Percentiles rank a stretch among this genome's conserved stretches.
These are phyloP conservation scores for Leccinum variicolor DNA, from an alignment of 768 basidiomycete species.

Conservation along the genomic window DNA sequence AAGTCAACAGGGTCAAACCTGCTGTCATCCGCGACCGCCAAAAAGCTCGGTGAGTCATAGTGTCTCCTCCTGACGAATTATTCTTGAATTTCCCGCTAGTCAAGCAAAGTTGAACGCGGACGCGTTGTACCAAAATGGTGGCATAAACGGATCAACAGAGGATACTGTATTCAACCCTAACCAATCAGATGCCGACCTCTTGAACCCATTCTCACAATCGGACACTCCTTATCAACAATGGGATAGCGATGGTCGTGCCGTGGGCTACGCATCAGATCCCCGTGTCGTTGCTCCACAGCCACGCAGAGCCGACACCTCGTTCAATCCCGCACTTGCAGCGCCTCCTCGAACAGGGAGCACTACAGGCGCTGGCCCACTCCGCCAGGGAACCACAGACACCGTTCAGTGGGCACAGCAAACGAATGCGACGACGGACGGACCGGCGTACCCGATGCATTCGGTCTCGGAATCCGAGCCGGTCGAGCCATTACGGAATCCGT, in stretches of 20 bases:
- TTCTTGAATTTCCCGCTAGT: slow-evolving; percentile 30
- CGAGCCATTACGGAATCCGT: slow-evolving; percentile 24
- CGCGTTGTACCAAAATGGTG: slow-evolving; percentile 28
- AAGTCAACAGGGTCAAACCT: slow-evolving; percentile 69
- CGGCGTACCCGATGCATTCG: slow-evolving; percentile 21
- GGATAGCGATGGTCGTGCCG: slow-evolving; percentile 47
- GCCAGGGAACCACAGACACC: slow-evolving; percentile 30
- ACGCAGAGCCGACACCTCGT: slow-evolving; percentile 20
- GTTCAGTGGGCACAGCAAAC: slow-evolving; percentile 30
- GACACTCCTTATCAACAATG: slow-evolving; percentile 45
- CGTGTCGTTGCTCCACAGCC: slow-evolving; percentile 53
- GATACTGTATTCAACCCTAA: slow-evolving; percentile 36
- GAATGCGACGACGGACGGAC: slow-evolving; percentile 24
- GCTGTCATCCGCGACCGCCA: slow-evolving; percentile 65
- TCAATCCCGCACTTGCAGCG: slow-evolving; percentile 12
- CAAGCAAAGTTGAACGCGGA: slow-evolving; percentile 49
- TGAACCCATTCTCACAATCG: slow-evolving; percentile 21
- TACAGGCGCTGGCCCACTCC: slow-evolving; percentile 6
- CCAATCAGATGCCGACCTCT: slow-evolving; percentile 42
- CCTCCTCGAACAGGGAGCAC: slow-evolving; percentile 14
- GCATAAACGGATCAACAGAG: slow-evolving; percentile 28
- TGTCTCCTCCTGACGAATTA: neutral
- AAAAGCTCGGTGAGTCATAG: slow-evolving; percentile 56
- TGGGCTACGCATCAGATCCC: slow-evolving; percentile 45
- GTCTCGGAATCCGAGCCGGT: slow-evolving; percentile 12